Evolutionary conservation across 257 asterid genomes (phyloP), one percentile per base, ranked within the genome.

Genomic region (Galeopsis tetrahit): DNA sequence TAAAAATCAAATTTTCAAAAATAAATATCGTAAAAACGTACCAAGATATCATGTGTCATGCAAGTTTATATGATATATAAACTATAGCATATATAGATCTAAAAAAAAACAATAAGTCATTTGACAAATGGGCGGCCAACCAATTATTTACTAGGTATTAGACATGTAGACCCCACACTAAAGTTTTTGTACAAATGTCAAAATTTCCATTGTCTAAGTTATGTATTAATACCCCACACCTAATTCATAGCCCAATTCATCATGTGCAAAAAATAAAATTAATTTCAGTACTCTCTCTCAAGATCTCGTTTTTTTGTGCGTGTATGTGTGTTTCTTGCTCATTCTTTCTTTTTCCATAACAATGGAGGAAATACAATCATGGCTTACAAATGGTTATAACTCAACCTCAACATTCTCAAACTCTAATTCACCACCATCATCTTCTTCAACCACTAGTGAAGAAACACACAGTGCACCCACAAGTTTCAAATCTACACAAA

Each of bases 331-430:
- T 52, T 63, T 6, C 4, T 15, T 42, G 28, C 56, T 70, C 31
- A 56, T 57, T 63, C 46, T 17, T 34, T n/a, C 51, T 21, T 28
- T 60, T 46, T 52, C 70, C 40, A 4, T 60, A 68, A 9, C 71
- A 78, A 88, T 88, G 92, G 88, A 80, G 75, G 73, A 80, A 21
- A 36, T 75, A 71, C 64, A 80, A 40, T 36, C 82, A 70, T 85
- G 90, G 85, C 39, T 72, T 42, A 59, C 63, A 38, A 77, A 62
- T 51, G 63, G 60, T 21, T n/a, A 48, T 56, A 58, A 33, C 56
- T 11, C 69, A 35, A 17, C 48, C 68, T 33, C 69, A 48, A 61
- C 46, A 33, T 44, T 36, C 53, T 66, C 78, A 15, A 57, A 56
- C 36, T 77, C 80, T 5, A n/a, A n/a, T n/a, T n/a, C n/a, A n/a